These are phyloP conservation scores for Penicillium salamii DNA, from an alignment of 495 filamentous ascomycete species.

Conservation along the genomic window DNA sequence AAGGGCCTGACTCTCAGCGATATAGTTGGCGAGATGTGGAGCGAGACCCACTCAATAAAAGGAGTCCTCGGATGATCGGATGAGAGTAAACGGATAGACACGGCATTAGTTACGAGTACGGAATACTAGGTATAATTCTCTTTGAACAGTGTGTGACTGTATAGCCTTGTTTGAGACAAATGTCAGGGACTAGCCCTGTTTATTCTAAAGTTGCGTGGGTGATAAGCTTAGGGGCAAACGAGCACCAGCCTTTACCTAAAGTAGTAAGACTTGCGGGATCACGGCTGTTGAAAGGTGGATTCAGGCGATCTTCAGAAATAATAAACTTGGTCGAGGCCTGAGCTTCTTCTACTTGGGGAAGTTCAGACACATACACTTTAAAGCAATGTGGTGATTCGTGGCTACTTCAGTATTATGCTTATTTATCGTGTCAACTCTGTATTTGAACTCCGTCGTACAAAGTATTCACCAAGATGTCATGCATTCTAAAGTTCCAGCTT, in stretches of 20 bases:
- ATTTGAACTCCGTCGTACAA: too few relatives aligned
- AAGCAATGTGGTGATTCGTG: constrained; percentile 4
- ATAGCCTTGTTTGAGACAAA: neutral
- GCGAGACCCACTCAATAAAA: constrained; percentile 15
- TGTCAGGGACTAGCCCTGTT: neutral
- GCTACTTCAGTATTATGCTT: constrained; percentile 1
- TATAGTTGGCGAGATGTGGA: constrained; percentile 32
- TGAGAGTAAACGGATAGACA: constrained; percentile 1
- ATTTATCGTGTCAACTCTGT: neutral
- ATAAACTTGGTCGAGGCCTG: neutral
- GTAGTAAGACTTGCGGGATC: neutral
- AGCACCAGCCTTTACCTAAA: neutral
- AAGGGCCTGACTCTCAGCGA: constrained; percentile 16
- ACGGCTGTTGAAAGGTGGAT: neutral
- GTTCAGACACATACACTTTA: too few relatives aligned
- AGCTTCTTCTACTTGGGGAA: neutral
- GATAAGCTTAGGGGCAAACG: neutral
- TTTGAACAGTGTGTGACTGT: neutral
- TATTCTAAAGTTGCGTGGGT: neutral
- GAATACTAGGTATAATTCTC: too few relatives aligned
- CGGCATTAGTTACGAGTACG: too few relatives aligned
- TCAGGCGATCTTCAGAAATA: neutral
- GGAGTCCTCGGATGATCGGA: constrained; percentile 25
- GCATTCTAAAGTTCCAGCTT: neutral
- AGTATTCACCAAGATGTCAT: too few relatives aligned